These are phyloP conservation scores for Russula sp. DNA, from an alignment of 768 basidiomycete species.

Conservation along the genomic window DNA sequence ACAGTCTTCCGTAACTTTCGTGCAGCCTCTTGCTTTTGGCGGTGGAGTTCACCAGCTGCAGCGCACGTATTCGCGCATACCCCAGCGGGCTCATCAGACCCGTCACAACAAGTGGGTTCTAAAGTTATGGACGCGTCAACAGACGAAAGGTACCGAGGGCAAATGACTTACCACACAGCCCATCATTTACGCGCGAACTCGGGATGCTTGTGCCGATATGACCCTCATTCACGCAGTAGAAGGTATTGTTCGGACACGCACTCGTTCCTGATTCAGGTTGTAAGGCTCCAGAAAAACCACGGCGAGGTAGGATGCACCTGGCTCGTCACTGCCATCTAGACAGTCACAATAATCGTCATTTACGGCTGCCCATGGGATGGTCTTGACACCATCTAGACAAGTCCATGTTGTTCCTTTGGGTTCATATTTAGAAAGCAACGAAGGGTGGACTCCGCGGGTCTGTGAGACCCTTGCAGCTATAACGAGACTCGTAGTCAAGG, in stretches of 20 bases:
- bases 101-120: constrained; percentile 95
- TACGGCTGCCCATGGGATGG: constrained; percentile 71
- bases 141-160: not conserved
- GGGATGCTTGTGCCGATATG: constrained; percentile 78
- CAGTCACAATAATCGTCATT: constrained; percentile 98
- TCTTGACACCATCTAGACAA: constrained; percentile 74
- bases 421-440: constrained; percentile 47
- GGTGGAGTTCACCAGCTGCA: constrained; percentile 63
- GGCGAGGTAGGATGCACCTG: constrained; percentile 43
- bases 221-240: constrained; percentile 84
- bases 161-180: constrained; percentile 71
- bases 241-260: constrained; percentile 67
- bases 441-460: constrained; percentile 51
- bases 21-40: constrained; percentile 63
- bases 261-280: constrained; percentile 54
- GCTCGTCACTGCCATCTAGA: constrained; percentile 90
- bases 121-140: constrained; percentile 17
- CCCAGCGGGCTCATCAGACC: constrained; percentile 83
- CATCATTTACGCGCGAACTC: constrained; percentile 82
- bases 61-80: constrained; percentile 74
- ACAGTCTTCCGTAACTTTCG: constrained; percentile 76
- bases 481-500: not conserved
- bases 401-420: constrained; percentile 50
- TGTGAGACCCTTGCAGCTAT: constrained; percentile 31
- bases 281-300: not conserved